Conservation (phyloP, 2,329 filamentous ascomycete species). For the Endocalyx cinctus region DNA sequence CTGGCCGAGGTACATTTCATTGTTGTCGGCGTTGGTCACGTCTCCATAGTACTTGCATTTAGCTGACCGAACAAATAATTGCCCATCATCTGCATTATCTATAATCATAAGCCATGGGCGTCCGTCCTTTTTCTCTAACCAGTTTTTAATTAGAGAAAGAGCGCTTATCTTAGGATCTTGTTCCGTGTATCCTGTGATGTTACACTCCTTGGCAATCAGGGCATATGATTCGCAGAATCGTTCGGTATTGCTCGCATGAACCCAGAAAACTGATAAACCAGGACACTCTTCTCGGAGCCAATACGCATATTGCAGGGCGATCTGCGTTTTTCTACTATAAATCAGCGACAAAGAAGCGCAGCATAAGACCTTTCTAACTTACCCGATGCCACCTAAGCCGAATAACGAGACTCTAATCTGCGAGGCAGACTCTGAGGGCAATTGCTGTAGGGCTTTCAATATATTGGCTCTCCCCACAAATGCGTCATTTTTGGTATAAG, state of each 20-base stretch:
- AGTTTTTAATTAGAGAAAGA: slow-evolving; percentile 20
- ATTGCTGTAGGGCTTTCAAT: no score
- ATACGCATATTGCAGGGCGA: slow-evolving; percentile 24
- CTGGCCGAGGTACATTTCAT: slow-evolving; percentile 13
- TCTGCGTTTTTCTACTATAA: slow-evolving; percentile 25
- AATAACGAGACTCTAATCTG: slow-evolving; percentile 11
- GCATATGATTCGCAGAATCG: slow-evolving; percentile 23
- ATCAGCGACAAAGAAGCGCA: no score
- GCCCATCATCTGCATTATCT: slow-evolving; percentile 12
- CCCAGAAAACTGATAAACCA: slow-evolving; percentile 28
- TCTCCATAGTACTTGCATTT: no score
- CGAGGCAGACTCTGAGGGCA: no score
- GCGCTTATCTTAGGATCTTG: no score
- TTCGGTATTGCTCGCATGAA: slow-evolving; percentile 27
- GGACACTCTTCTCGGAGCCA: slow-evolving; percentile 13
- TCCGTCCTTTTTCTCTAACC: slow-evolving; percentile 18
- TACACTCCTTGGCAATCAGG: slow-evolving; percentile 21
- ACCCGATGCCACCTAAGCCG: slow-evolving; percentile 23
- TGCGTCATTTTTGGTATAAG: no score
- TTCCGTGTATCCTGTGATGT: slow-evolving; percentile 16
- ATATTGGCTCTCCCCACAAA: no score
- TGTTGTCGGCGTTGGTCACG: no score
- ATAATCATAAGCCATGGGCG: slow-evolving; percentile 15
- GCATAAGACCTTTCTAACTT: no score
- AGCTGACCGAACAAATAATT: slow-evolving; percentile 9